Base-by-base conservation (phyloP, 2,329 filamentous ascomycete genomes). In the Phyllosticta paracitricarpa region DNA sequence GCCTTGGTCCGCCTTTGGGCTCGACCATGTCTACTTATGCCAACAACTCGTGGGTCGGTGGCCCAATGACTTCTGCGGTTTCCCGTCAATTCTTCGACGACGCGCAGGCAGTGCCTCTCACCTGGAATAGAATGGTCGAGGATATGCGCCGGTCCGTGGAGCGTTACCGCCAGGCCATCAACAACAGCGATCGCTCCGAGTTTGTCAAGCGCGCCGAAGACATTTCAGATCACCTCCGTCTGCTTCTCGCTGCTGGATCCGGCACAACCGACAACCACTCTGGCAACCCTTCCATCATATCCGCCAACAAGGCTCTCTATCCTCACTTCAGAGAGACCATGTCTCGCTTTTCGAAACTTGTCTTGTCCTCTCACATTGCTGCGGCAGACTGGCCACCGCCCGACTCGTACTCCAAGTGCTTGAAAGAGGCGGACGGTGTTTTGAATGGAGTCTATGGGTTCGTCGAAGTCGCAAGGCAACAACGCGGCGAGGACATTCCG, bases 321-420 rank as follows among this genome's bases (percentile, higher is more conserved):
- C 94, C 94, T 25, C 92, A 97, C 75, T 99, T 99, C 76, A 83
- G 94, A 59, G 94, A 97, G 72, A 97, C 97, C 87, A 99, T 99
- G 94, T 97, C 94, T 54, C 92, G 96, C 68, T 99, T 99, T 73
- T 97, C 94, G n/a, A 99, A 99, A 74, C 81, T 99, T 9, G 94
- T 99, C 54, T 87, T 99, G 56, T 99, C 94, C 2, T 97, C 94
- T 14, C 94, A 99, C 72, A 97, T 99, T 71, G 94, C 94, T 51
- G 91, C 93, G 5, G 90, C 93, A 35, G 94, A 99, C 76, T 97
- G 91, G 85, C 92, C 93, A 8, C 91, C 93, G 60, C 87, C 90
- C 17, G 94, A 99, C 74, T 95, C 93, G 0, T 89, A 93, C 64
- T 88, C 94, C 60, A 99, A 99, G 73, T 99, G 94, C 70, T 76